Evolutionary conservation across 352 stramenopile species (phyloP).

Genomic region (Salisapilia sapeloensis): DNA sequence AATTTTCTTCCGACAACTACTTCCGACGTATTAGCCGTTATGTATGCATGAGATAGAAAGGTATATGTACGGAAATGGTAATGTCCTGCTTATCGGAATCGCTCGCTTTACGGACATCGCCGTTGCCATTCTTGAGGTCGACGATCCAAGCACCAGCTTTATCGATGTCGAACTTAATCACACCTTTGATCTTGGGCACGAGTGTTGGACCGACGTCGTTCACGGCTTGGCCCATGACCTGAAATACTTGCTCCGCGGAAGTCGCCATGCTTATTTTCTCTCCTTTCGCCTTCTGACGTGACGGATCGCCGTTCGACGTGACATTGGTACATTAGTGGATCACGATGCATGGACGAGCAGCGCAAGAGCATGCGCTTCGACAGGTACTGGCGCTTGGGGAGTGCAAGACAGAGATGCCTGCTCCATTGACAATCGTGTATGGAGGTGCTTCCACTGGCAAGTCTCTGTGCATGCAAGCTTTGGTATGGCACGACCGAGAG

Average conservation of each 20-base stretch:
- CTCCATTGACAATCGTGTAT: conserved; percentile 52
- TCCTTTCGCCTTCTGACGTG: neutral
- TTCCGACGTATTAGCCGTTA: no score
- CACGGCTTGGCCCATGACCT: conserved; percentile 45
- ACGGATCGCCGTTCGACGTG: no score
- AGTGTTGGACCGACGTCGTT: conserved; percentile 49
- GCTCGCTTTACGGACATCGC: conserved; percentile 26
- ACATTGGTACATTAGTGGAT: neutral
- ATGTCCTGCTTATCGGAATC: conserved; percentile 49
- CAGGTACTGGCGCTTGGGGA: conserved; percentile 19
- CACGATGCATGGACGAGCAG: conserved; percentile 35
- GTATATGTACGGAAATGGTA: conserved; percentile 29
- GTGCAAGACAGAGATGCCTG: conserved; percentile 15
- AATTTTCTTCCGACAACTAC: conserved; percentile 52
- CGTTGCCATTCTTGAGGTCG: conserved; percentile 60
- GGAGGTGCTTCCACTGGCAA: conserved; percentile 66
- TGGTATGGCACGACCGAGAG: conserved; percentile 9
- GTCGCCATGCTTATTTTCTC: conserved; percentile 12
- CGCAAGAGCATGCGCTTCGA: conserved; percentile 26
- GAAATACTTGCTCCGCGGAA: conserved; percentile 44
- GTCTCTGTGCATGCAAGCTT: conserved; percentile 26
- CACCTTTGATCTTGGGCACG: conserved; percentile 55
- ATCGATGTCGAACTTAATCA: conserved; percentile 68
- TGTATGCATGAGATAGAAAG: neutral
- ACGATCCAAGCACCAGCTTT: conserved; percentile 53